Evolutionary conservation across 371 early-diverging fungal genomes (phyloP).

Genomic region (Batrachochytrium dendrobatidis): DNA sequence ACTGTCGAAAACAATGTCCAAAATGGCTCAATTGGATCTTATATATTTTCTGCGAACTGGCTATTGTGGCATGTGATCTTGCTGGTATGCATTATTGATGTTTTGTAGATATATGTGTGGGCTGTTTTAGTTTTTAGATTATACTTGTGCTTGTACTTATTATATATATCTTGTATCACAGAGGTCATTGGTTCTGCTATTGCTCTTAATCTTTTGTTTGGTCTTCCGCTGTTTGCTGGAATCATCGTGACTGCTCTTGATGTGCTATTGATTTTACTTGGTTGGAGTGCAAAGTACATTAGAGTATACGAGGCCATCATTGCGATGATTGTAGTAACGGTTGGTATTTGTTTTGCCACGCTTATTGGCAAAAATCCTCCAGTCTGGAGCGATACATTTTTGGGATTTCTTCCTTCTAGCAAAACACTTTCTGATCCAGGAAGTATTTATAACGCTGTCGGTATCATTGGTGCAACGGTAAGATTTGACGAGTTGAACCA

Average conservation of each 20-base stretch:
- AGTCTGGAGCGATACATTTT: conserved; percentile 45
- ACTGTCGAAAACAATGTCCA: conserved; percentile 56
- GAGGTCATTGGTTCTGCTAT: conserved; percentile 83
- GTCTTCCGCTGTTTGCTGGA: conserved; percentile 61
- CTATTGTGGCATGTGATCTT: conserved; percentile 48
- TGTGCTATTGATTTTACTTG: conserved; percentile 63
- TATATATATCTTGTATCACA: not conserved
- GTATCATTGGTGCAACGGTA: conserved; percentile 78
- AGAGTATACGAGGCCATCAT: conserved; percentile 63
- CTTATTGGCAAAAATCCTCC: conserved; percentile 12
- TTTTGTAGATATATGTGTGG: not conserved
- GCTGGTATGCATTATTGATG: conserved; percentile 36
- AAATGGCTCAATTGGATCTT: conserved; percentile 50
- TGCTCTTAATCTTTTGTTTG: conserved; percentile 66
- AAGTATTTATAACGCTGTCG: conserved; percentile 64
- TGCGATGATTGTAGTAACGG: conserved; percentile 56
- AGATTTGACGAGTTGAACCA: not conserved
- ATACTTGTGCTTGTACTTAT: not conserved
- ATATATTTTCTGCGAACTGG: conserved; percentile 63
- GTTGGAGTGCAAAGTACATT: conserved; percentile 54
- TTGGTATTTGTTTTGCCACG: conserved; percentile 57
- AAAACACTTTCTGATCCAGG: conserved; percentile 55
- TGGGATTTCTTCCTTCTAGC: conserved; percentile 59
- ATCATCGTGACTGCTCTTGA: conserved; percentile 70
- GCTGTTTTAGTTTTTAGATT: not conserved